Base-by-base conservation (phyloP, 192 early-diverging fungal genomes). In the Ambispora gerdemannii region DNA sequence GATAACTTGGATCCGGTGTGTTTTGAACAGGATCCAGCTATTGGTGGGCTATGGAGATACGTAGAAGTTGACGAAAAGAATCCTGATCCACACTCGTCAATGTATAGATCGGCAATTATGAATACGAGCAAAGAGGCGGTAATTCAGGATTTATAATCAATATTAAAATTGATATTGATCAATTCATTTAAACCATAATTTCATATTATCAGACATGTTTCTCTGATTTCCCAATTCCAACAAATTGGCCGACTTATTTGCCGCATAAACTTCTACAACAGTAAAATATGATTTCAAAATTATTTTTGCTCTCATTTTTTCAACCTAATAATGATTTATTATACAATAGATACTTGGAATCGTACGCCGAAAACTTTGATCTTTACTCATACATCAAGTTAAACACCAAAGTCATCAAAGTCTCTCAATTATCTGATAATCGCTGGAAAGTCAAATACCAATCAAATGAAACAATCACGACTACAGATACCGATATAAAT, bases 191-290 rank as follows among this genome's bases (percentile, higher is more conserved):
- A 43, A 43, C n/a, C n/a, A 43, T 43, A 43, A 10, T 43, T 43
- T 43, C 38, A n/a, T n/a, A 43, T 43, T 43, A 19, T 15, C 15
- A 43, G 55, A 63, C 43, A 74, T 24, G 80, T 4, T 88, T 72
- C 63, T 83, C 81, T 3, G 87, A 88, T 63, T 87, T 82, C 73
- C 80, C 87, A 6, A 79, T 86, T 49, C 87, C 87, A 28, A 30
- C 31, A 11, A 77, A 82, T 31, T 88, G 87, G 87, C 84, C 87
- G 3, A 81, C 75, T 2, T 85, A 74, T 71, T 74, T 88, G 1
- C 83, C 80, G 15, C 72, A 82, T 56, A 65, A 73, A 33, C 72
- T 76, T 56, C 79, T 87, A 8, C 76, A 73, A 31, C 64, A 78
- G 32, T 87, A 85, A 59, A n/a, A 30, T 17, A 11, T 47, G 6